These are phyloP conservation scores for Carex parvula DNA, from an alignment of 176 grass and related monocot genomes.

Conservation along the genomic window DNA sequence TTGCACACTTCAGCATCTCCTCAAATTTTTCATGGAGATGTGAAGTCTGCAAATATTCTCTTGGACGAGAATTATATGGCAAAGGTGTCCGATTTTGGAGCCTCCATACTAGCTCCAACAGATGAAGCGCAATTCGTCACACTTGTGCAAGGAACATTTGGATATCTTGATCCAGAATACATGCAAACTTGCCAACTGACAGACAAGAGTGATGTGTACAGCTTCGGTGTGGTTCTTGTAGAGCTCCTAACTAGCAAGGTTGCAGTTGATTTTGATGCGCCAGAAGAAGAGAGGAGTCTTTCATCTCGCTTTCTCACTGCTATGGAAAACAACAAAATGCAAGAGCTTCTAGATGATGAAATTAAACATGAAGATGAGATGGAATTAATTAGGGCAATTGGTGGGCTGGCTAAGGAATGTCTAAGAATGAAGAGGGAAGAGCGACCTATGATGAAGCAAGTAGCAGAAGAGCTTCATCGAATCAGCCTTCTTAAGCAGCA, in stretches of 20 bases:
- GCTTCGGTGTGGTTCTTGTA: constrained; percentile 23
- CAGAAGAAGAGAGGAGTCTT: neutral
- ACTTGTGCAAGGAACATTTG: constrained; percentile 11
- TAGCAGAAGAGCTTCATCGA: constrained; percentile 17
- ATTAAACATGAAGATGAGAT: neutral
- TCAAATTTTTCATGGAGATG: constrained; percentile 31
- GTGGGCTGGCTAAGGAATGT: neutral
- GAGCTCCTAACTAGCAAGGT: constrained; percentile 24
- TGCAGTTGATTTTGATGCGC: neutral
- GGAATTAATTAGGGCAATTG: neutral
- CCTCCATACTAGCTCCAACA: constrained; percentile 15
- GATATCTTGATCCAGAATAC: constrained; percentile 36
- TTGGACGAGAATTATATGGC: neutral
- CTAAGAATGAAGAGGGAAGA: neutral
- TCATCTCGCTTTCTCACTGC: neutral
- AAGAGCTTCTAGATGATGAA: constrained; percentile 18
- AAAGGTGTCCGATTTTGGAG: constrained; percentile 39
- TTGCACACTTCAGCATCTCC: constrained; percentile 19
- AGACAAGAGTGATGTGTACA: constrained; percentile 32
- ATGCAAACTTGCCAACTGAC: constrained; percentile 15
- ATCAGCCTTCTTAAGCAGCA: neutral
- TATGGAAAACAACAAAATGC: constrained; percentile 5
- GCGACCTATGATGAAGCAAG: constrained; percentile 3
- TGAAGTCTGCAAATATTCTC: constrained; percentile 37
- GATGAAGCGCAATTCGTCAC: neutral